A percentile compares a stretch with the other conserved stretches of the same genome.
Evolutionary conservation across 2,329 filamentous ascomycete species (phyloP).

Genomic region (Cytospora piceae): DNA sequence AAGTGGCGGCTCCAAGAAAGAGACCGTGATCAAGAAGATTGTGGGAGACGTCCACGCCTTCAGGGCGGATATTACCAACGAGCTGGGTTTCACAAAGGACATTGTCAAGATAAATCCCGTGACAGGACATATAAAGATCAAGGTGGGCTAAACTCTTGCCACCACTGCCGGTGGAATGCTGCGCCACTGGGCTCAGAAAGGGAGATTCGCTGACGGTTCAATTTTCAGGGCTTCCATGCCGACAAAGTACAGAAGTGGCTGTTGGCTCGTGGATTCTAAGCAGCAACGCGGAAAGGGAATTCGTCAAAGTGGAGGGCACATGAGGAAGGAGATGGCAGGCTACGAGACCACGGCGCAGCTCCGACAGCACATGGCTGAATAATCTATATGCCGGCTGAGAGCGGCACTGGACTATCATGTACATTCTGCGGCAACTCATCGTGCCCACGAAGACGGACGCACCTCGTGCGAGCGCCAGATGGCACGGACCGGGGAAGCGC

Average conservation of each 20-base stretch:
- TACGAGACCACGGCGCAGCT: neutral
- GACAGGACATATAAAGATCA: constrained; percentile 76
- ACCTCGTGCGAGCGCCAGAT: neutral
- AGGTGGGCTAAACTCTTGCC: constrained; percentile 53
- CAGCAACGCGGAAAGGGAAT: no score
- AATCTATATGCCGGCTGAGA: neutral
- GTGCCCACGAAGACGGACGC: neutral
- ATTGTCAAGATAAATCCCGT: constrained; percentile 59
- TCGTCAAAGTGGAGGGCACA: neutral
- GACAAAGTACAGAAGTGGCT: constrained; percentile 31
- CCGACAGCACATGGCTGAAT: neutral
- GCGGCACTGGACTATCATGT: neutral
- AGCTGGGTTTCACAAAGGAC: constrained; percentile 59
- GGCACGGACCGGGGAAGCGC: neutral
- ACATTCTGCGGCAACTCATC: neutral
- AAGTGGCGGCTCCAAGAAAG: constrained; percentile 73
- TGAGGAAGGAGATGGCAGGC: neutral
- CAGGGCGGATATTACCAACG: constrained; percentile 63
- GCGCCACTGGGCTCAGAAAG: neutral
- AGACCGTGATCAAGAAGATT: constrained; percentile 78
- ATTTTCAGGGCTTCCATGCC: constrained; percentile 20
- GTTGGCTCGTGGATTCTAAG: constrained; percentile 30
- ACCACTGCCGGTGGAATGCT: neutral
- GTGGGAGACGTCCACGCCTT: constrained; percentile 72
- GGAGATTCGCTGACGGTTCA: neutral